phyloP scores from a whole-genome alignment of 441 rosid species.

The Hura crepitans region DNA sequence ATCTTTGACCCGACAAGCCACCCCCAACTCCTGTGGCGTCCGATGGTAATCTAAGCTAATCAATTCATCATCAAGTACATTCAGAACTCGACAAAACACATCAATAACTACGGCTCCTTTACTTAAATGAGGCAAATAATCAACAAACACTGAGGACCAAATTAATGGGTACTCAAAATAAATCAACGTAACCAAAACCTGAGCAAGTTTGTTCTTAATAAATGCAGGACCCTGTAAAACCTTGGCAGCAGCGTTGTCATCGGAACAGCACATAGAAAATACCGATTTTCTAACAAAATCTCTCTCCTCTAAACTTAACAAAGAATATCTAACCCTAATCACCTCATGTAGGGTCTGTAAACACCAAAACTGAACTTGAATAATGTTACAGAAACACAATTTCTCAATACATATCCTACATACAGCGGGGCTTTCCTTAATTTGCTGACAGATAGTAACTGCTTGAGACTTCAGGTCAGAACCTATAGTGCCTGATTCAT shows the following conservation, averaged over 20 bases:
- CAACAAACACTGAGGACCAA: constrained; percentile 78
- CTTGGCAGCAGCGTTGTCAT: constrained; percentile 42
- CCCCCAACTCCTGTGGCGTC: constrained; percentile 53
- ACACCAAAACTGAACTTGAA: constrained; percentile 95
- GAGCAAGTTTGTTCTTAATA: constrained; percentile 90
- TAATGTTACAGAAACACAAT: constrained; percentile 50
- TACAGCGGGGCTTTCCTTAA: constrained; percentile 50
- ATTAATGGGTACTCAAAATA: constrained; percentile 74
- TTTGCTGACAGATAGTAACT: constrained; percentile 48
- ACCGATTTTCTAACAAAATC: constrained; percentile 49
- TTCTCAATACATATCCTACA: constrained; percentile 67
- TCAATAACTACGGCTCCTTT: constrained; percentile 71
- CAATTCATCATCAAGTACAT: constrained; percentile 81
- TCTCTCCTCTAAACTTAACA: constrained; percentile 60
- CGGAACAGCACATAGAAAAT: constrained; percentile 64
- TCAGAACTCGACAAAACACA: constrained; percentile 87
- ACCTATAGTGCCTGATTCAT: constrained; percentile 56
- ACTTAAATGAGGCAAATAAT: constrained; percentile 54
- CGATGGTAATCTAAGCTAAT: constrained; percentile 83
- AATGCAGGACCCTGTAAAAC: constrained; percentile 66
- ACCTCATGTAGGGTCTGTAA: constrained; percentile 81
- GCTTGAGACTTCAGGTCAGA: constrained; percentile 57
- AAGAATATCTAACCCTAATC: constrained; percentile 42
- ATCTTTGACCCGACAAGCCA: constrained; percentile 73
- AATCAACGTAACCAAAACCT: constrained; percentile 78